Evolutionary conservation across 176 grass and related monocot genomes (phyloP), one percentile per base, ranked within the genome.

Genomic region (Dendrocalamus sinicus): DNA sequence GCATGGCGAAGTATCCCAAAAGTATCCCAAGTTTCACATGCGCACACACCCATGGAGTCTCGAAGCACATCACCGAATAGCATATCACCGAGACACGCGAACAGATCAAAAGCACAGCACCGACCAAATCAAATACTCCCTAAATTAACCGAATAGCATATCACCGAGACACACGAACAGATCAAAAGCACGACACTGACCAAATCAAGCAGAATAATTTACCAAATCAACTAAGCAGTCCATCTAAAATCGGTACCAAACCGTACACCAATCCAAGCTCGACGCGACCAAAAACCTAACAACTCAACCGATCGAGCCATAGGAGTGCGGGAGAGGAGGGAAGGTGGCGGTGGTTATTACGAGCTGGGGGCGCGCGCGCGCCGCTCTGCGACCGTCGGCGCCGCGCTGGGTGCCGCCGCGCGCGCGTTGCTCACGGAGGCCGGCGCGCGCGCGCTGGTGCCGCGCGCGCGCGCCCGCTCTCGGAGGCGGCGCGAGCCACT

Each of bases 1-100:
- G 53, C 83, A 90, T 55, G 88, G 78, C n/a, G n/a, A n/a, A n/a
- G n/a, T n/a, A n/a, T n/a, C n/a, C n/a, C 15, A 0, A 1, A 47
- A 47, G 70, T 43, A 46, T 72, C 12, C 23, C 1, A 3, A 73
- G 12, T 28, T 50, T 8, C n/a, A 48, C 13, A 50, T 24, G 70
- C 12, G 22, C 70, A 16, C 45, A 73, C 8, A 35, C 12, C 62
- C 63, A 66, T 66, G 63, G 2, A 17, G 14, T 13, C 64, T 12
- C 30, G 64, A 17, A 16, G 28, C 28, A 28, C 1, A 28, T 28
- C 28, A 28, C 28, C 28, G 28, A 28, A 28, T 28, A 28, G 28
- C 28, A 28, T 28, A 28, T 28, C 28, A 28, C 28, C 28, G 28
- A 28, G 28, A 28, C 28, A 28, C 28, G 28, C 28, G 28, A 74